phyloP scores from a whole-genome alignment of 495 filamentous ascomycete species.

The Penicillium nucicola region DNA sequence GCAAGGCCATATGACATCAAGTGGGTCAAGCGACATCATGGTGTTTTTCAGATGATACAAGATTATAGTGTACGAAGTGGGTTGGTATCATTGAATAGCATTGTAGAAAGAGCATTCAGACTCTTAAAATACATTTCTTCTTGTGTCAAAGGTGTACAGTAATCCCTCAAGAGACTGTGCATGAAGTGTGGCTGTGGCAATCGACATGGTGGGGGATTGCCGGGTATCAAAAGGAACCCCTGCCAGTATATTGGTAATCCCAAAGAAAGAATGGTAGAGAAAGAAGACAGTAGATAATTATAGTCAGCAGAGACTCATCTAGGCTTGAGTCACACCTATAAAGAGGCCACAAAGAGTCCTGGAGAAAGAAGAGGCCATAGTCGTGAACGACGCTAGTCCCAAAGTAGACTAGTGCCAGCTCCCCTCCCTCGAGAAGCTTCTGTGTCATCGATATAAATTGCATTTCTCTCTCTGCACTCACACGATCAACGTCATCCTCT shows the following conservation, averaged over 20 bases:
- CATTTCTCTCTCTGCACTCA: conserved; percentile 30
- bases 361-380: not conserved
- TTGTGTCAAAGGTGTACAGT: no score
- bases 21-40: conserved; percentile 3
- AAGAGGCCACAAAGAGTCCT: not conserved
- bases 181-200: conserved; percentile 1
- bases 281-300: not conserved
- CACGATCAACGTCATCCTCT: conserved; percentile 22
- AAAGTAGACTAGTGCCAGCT: conserved; percentile 27
- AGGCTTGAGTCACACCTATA: not conserved
- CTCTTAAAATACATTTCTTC: no score
- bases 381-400: conserved; percentile 6
- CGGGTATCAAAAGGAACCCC: not conserved
- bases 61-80: no score
- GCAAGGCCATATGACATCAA: conserved; percentile 10
- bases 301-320: not conserved
- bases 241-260: not conserved
- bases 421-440: conserved; percentile 45
- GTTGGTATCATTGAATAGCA: no score
- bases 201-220: not conserved
- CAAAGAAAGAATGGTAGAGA: not conserved
- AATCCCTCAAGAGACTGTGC: not conserved
- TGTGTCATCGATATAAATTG: conserved; percentile 44
- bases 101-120: no score
- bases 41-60: not conserved